Evolutionary conservation across 2,329 filamentous ascomycete genomes (phyloP), one percentile per base, ranked within the genome.

Genomic region (Cladorrhinum sp.): DNA sequence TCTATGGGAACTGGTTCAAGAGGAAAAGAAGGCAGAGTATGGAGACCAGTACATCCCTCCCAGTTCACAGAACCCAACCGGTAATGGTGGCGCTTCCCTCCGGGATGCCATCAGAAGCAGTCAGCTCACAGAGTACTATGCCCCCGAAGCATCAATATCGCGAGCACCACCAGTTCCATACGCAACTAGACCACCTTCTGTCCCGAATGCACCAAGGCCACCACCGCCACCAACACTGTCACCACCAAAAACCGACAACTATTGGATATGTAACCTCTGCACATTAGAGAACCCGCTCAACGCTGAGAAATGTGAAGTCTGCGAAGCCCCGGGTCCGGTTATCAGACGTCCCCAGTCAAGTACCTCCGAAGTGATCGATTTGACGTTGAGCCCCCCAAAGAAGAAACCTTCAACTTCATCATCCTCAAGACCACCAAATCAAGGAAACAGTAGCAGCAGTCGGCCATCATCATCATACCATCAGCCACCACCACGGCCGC

Each of bases 1-100:
- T 0, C 79, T 96, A 29, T 92, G 91, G 78, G 93, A 97, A 69
- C 79, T 96, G 18, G 88, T 95, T 24, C 89, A 96, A 70, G 87
- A 96, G 71, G 92, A 96, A 63, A 84, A 89, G 63, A 75, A 73
- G 63, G 69, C 69, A 41, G 81, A 80, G 66, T 82, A 85, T 64
- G 84, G 85, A n/a, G 74, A 77, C 57, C 79, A 76, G 16, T 81
- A 86, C 68, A 77, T 83, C 57, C 69, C 72, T 60, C 75, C 77
- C 0, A 84, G 79, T 58, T 77, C 79, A 29, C 74, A 79, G 24
- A 80, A 81, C 61, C 83, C 85, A 16, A 78, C 77, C 7, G 81
- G 81, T 63, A 73, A 74, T 65, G 68, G 72, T 56, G 67, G 76
- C 67, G 70, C 74, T 64, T 64, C 73, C 60, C 61, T 75, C 65